Conservation (phyloP, 176 grass and related monocot species). For the Triticum turgidum region DNA sequence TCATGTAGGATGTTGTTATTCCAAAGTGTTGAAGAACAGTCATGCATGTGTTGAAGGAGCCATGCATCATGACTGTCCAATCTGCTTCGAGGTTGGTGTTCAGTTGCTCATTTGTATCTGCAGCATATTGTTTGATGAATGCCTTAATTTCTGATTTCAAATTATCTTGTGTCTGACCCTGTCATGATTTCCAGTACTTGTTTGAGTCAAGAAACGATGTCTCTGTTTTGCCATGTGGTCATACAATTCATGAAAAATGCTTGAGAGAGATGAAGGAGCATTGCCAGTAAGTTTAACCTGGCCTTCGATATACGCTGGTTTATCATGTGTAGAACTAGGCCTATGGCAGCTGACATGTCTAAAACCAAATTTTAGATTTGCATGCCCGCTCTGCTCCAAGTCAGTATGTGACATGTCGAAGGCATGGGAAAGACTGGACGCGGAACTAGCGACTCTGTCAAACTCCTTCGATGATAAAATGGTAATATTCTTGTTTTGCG, state of each 20-base stretch:
- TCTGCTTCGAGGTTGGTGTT: slow-evolving; percentile 86
- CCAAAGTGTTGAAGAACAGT: slow-evolving; percentile 61
- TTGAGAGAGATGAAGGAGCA: slow-evolving; percentile 95
- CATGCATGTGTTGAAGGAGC: slow-evolving; percentile 94
- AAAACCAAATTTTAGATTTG: slow-evolving; percentile 47
- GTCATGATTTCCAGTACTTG: slow-evolving; percentile 58
- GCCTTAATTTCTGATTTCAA: background rate
- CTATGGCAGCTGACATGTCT: slow-evolving; percentile 9
- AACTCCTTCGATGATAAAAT: slow-evolving; percentile 63
- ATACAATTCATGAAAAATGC: slow-evolving; percentile 87
- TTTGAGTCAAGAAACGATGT: slow-evolving; percentile 82
- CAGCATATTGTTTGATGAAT: background rate
- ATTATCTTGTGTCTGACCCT: slow-evolving; percentile 6
- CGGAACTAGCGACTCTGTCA: slow-evolving; percentile 69
- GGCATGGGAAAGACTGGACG: slow-evolving; percentile 86
- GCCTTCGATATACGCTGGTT: background rate
- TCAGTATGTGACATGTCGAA: slow-evolving; percentile 98
- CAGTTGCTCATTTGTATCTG: background rate
- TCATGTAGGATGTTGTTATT: slow-evolving; percentile 86
- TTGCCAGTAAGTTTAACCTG: slow-evolving; percentile 55
- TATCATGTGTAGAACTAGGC: background rate
- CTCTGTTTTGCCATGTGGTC: slow-evolving; percentile 74
- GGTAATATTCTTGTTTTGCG: slow-evolving; percentile 31
- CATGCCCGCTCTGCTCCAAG: slow-evolving; percentile 92
- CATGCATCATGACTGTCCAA: slow-evolving; percentile 98